These are phyloP conservation scores for Mercurialis annua DNA, from an alignment of 345 rosid genomes.

Conservation along the genomic window DNA sequence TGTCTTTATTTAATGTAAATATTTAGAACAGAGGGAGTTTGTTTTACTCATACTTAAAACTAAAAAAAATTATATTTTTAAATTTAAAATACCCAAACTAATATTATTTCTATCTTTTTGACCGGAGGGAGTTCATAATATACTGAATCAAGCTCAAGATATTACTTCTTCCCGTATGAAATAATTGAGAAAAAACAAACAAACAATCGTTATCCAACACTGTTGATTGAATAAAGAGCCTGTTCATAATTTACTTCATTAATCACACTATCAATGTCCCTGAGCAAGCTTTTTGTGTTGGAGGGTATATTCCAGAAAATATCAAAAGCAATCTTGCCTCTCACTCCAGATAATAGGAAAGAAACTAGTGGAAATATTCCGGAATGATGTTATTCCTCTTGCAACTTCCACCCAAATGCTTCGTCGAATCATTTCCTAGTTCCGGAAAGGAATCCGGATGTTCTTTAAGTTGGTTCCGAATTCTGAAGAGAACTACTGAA, in stretches of 20 bases:
- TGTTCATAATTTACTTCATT: background rate
- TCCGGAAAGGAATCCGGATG: constrained; percentile 6
- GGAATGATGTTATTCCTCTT: background rate
- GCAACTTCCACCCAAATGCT: background rate
- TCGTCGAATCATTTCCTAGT: background rate
- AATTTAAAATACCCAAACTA: too few relatives aligned
- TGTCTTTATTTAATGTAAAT: too few relatives aligned
- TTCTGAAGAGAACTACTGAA: background rate
- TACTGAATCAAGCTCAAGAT: too few relatives aligned
- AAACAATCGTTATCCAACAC: background rate
- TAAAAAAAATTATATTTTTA: too few relatives aligned
- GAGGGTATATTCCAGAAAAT: background rate
- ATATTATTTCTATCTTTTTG: too few relatives aligned
- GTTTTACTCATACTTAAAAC: too few relatives aligned
- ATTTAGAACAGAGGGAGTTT: too few relatives aligned
- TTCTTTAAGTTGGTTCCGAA: background rate
- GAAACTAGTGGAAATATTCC: background rate
- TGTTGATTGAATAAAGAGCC: background rate
- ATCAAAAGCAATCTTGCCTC: background rate
- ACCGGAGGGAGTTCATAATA: too few relatives aligned
- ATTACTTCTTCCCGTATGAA: too few relatives aligned
- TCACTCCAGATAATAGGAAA: background rate
- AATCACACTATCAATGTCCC: too few relatives aligned
- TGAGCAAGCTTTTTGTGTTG: background rate
- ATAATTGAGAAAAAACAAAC: background rate